Percentiles rank a stretch among this genome's conserved stretches.
These are phyloP conservation scores for Cordyceps tenuipes DNA, from an alignment of 2,329 filamentous ascomycete species.

Conservation along the genomic window DNA sequence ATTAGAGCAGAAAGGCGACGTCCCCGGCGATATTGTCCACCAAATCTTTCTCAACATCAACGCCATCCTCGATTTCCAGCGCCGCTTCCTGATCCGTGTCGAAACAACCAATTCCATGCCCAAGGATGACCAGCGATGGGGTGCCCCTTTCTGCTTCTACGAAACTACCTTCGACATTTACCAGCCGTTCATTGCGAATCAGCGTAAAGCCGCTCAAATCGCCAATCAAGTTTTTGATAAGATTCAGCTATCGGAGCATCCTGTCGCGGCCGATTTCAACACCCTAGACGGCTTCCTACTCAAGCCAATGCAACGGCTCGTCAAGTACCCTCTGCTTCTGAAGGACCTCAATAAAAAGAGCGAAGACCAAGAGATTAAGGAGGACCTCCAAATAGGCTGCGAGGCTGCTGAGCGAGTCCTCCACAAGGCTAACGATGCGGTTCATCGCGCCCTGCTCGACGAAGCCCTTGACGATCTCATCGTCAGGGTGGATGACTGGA, in stretches of 20 bases:
- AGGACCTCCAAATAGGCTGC: slow-evolving; percentile 68
- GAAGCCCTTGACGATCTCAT: slow-evolving; percentile 79
- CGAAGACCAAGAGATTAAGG: slow-evolving; percentile 60
- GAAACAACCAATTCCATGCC: slow-evolving; percentile 89
- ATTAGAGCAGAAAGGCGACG: slow-evolving; percentile 76
- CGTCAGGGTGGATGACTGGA: slow-evolving; percentile 89
- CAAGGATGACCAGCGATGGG: slow-evolving; percentile 77
- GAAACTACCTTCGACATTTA: slow-evolving; percentile 89
- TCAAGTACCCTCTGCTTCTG: slow-evolving; percentile 87
- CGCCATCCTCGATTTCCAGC: slow-evolving; percentile 87
- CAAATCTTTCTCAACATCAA: slow-evolving; percentile 97
- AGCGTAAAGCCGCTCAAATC: slow-evolving; percentile 80
- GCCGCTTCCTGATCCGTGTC: slow-evolving; percentile 87
- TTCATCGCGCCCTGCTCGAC: slow-evolving; percentile 76
- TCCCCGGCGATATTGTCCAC: slow-evolving; percentile 84
- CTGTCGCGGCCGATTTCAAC: slow-evolving; percentile 78
- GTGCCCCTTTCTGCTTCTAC: slow-evolving; percentile 77
- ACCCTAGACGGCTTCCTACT: slow-evolving; percentile 86
- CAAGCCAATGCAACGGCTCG: slow-evolving; percentile 91
- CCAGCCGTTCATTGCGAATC: slow-evolving; percentile 94
- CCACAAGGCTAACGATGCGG: slow-evolving; percentile 79
- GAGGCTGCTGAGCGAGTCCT: slow-evolving; percentile 75
- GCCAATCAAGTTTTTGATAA: slow-evolving; percentile 82
- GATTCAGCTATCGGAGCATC: slow-evolving; percentile 65
- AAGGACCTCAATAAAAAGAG: slow-evolving; percentile 86